A percentile compares a stretch with the other conserved stretches of the same genome.
Evolutionary conservation across 306 rosid species (phyloP).

Genomic region (Gleditsia sinensis): DNA sequence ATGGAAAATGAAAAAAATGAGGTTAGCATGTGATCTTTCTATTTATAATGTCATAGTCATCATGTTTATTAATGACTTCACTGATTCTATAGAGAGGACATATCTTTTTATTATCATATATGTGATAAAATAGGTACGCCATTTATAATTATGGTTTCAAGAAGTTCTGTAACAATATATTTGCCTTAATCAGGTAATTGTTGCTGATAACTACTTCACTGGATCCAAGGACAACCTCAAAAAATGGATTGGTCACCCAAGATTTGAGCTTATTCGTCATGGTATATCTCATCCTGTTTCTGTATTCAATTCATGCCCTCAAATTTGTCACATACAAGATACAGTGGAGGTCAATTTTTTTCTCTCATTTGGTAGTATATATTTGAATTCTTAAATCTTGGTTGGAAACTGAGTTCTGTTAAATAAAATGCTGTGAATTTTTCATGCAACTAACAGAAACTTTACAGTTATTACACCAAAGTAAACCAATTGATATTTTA

Average conservation of each 20-base stretch:
- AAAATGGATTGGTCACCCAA: slow-evolving; percentile 94
- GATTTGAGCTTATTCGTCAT: slow-evolving; percentile 97
- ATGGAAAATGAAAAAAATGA: slow-evolving; percentile 96
- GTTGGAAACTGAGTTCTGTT: slow-evolving; percentile 20
- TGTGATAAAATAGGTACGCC: slow-evolving; percentile 7
- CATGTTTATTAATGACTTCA: background rate
- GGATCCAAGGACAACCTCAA: slow-evolving; percentile 91
- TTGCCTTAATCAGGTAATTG: slow-evolving; percentile 68
- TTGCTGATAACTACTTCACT: slow-evolving; percentile 92
- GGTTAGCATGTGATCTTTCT: slow-evolving; percentile 47
- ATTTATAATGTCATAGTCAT: slow-evolving; percentile 9
- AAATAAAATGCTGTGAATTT: background rate
- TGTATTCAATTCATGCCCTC: slow-evolving; percentile 10
- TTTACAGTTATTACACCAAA: slow-evolving; percentile 12
- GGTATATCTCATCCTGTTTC: slow-evolving; percentile 53
- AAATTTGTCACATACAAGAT: background rate
- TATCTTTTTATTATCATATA: background rate
- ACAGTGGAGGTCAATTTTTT: background rate
- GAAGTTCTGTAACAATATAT: background rate
- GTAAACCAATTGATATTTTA: slow-evolving; percentile 4
- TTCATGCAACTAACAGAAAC: slow-evolving; percentile 12
- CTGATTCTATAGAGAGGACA: background rate
- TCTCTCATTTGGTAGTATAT: background rate
- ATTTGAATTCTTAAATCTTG: slow-evolving; percentile 17
- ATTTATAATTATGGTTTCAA: slow-evolving; percentile 1